phyloP scores from a whole-genome alignment of 768 basidiomycete genomes.

The Crucibulum laeve region DNA sequence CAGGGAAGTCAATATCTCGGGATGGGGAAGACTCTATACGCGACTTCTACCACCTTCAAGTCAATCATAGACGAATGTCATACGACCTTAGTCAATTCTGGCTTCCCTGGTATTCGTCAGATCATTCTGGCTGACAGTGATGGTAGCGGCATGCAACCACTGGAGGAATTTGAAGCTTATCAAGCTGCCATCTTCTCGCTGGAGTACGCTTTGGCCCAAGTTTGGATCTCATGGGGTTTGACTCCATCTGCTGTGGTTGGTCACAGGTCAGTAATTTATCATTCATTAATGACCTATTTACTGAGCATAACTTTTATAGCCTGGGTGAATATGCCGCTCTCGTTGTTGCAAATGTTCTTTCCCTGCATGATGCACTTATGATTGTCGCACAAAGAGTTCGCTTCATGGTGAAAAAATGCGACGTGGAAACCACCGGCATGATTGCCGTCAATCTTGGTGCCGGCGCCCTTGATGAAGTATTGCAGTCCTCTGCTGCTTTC shows the following conservation, averaged over 20 bases:
- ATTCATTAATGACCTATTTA: neutral
- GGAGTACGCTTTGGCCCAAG: slow-evolving; percentile 53
- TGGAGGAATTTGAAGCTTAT: slow-evolving; percentile 34
- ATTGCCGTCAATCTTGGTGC: slow-evolving; percentile 40
- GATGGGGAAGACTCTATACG: slow-evolving; percentile 60
- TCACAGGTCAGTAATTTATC: slow-evolving; percentile 51
- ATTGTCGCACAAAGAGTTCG: slow-evolving; percentile 55
- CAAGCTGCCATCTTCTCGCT: slow-evolving; percentile 58
- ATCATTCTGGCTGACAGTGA: slow-evolving; percentile 28
- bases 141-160: slow-evolving; percentile 1
- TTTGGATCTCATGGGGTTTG: slow-evolving; percentile 73
- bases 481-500: too few relatives aligned
- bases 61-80: slow-evolving; percentile 57
- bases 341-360: slow-evolving; percentile 55
- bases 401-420: slow-evolving; percentile 50
- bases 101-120: slow-evolving; percentile 46
- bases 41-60: slow-evolving; percentile 41
- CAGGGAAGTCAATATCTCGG: slow-evolving; percentile 65
- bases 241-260: slow-evolving; percentile 58
- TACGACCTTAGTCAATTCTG: slow-evolving; percentile 37
- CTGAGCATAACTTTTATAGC: slow-evolving; percentile 30
- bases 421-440: slow-evolving; percentile 50
- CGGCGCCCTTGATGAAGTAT: slow-evolving; percentile 27
- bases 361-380: slow-evolving; percentile 50
- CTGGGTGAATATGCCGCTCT: slow-evolving; percentile 76